Base-by-base conservation (phyloP, 2,329 filamentous ascomycete genomes). In the Hymenotorrendiella dingleyae region DNA sequence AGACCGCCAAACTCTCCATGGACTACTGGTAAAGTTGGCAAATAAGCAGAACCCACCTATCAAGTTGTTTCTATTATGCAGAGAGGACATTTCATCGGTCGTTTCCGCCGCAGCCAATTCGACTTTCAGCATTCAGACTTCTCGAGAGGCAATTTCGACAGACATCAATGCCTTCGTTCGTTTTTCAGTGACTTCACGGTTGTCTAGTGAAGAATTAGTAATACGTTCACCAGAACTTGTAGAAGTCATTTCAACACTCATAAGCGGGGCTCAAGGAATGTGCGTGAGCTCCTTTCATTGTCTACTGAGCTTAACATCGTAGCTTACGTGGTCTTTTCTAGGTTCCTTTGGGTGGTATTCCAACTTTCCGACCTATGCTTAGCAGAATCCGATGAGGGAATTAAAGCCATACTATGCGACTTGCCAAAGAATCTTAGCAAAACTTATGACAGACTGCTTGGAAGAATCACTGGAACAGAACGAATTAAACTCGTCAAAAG, bases 341-440 rank as follows among this genome's bases (percentile, higher is more conserved):
- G 49, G 45, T 52, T 52, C n/a, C 30, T 52, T 2, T 52, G 45
- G 49, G 47, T 50, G 2, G 32, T 45, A 36, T 50, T 52, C n/a
- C 45, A 52, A 16, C 32, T 52, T 5, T 26, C 36, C n/a, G 47
- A 52, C 10, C 27, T 52, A 3, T 52, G 45, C 21, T 30, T 40
- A 16, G 42, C 47, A 6, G 47, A 48, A 27, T 43, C 50, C 2
- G 50, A 52, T 17, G 14, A 40, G n/a, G 34, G 24, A 9, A 48
- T 52, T 11, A 42, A 33, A 20, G 6, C 16, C 6, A 36, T 43
- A 4, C 39, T 48, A 2, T n/a, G 42, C 8, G 48, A 48, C 28
- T 20, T 52, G 3, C 50, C 47, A 6, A 21, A 22, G 33, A 44
- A 34, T 40, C 33, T 52, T 5, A 29, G 40, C 28, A 43, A 52